A percentile compares a stretch with the other conserved stretches of the same genome.
Conservation (phyloP, 176 grass and related monocot genomes). For the Aegilops speltoides region DNA sequence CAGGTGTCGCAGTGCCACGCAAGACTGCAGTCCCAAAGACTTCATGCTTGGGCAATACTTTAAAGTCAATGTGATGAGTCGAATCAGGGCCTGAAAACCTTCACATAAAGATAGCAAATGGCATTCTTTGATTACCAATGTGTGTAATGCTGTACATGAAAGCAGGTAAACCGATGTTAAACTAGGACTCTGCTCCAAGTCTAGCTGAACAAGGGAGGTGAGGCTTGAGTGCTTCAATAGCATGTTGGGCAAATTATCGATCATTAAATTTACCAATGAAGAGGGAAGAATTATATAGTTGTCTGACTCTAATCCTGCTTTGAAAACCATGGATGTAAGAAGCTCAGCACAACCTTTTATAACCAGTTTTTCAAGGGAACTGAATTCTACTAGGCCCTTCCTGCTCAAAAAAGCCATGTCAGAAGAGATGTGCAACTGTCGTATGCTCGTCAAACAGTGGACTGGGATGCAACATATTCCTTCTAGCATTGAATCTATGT, state of each 20-base stretch:
- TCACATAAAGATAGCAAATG: not conserved
- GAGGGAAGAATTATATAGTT: not conserved
- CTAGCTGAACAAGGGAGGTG: conserved; percentile 14
- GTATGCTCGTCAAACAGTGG: not conserved
- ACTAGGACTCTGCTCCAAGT: conserved; percentile 13
- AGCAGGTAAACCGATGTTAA: conserved; percentile 7
- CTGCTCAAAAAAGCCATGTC: conserved; percentile 5
- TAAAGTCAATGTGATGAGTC: not conserved
- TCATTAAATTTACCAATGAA: not conserved
- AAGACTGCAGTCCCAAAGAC: conserved; percentile 1
- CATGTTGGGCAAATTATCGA: not conserved
- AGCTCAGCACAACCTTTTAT: not conserved
- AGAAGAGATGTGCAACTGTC: not conserved
- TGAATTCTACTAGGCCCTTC: not conserved
- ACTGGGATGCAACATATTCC: not conserved
- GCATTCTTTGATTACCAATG: not conserved
- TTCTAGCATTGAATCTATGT: not conserved
- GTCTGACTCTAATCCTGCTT: not conserved
- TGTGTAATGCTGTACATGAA: not conserved
- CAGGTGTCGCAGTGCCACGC: not conserved
- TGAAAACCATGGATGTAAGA: not conserved
- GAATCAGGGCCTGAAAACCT: not conserved
- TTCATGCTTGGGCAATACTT: not conserved
- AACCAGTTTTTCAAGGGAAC: not conserved
- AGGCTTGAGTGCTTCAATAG: not conserved